Base-by-base conservation (phyloP, 768 basidiomycete genomes). In the Tricholoma furcatifolium region DNA sequence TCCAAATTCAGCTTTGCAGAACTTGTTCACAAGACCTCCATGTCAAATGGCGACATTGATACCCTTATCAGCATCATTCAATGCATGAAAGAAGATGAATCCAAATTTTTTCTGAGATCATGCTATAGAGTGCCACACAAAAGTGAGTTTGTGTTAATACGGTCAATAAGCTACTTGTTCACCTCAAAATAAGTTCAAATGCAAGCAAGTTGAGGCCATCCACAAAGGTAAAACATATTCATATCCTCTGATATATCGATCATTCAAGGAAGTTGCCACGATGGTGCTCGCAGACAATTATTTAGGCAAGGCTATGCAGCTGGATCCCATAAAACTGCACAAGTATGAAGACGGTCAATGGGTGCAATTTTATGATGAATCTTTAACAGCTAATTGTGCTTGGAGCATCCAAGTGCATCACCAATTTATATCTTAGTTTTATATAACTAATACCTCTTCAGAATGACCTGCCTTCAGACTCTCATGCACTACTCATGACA, bases 211-310 rank as follows among this genome's bases (percentile, higher is more conserved):
- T 23, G 36, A 42, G 5, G 43, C 46, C 12, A 27, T 43, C 17
- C 47, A 50, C 23, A 35, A 39, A 20, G 7, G 30, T 2, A 10
- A 3, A 12, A 6, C 20, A 9, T 5, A 34, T 8, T 17, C 11
- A 1, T 50, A 50, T 43, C 50, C 60, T n/a, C 47, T 71, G 12
- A 61, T 53, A 40, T 53, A 32, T 7, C 56, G 61, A 2, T 47
- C 61, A 1, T 34, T 70, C 2, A 70, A 61, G 62, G 59, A 72
- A 3, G 27, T 18, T 73, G 72, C 47, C 12, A 7, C 54, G 4
- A 58, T 61, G 27, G 59, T 71, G 9, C 45, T 74, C 1, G 43
- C 44, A 11, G 58, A 72, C 41, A 56, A 50, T 7, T 31, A 32
- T 1, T 42, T 71, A 11, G 61, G 59, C 2, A 49, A 65, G 14